Evolutionary conservation across 2,329 filamentous ascomycete species (phyloP).

Genomic region (Apiospora pterosperma): DNA sequence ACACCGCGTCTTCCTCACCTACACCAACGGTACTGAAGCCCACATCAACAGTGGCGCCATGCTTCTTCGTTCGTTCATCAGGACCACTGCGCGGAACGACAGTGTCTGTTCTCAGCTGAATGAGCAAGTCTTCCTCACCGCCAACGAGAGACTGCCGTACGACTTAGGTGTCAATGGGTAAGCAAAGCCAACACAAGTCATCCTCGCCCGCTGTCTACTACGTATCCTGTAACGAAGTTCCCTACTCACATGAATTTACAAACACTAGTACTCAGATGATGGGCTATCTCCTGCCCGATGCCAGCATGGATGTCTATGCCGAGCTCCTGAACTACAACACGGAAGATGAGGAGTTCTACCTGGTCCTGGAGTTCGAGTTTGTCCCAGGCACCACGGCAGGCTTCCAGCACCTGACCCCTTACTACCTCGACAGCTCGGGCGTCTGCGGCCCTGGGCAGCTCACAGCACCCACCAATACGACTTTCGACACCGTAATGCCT

Average conservation of each 20-base stretch:
- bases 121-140: not conserved
- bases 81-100: not conserved
- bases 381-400: not conserved
- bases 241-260: not conserved
- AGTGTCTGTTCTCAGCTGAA: not conserved
- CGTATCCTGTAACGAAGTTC: too few species aligned
- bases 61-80: not conserved
- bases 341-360: not conserved
- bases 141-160: not conserved
- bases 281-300: not conserved
- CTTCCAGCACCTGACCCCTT: not conserved
- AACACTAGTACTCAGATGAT: not conserved
- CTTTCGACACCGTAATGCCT: not conserved
- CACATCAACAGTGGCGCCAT: not conserved
- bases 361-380: not conserved
- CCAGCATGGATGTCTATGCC: not conserved
- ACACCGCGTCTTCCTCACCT: not conserved
- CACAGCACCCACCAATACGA: not conserved
- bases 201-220: not conserved
- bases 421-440: not conserved
- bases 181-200: not conserved
- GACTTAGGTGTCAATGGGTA: not conserved
- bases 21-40: not conserved
- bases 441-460: not conserved
- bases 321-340: not conserved